Percentiles rank a stretch among this genome's conserved stretches.
Conservation (phyloP, 495 filamentous ascomycete species). For the Penicillium maclennaniae region DNA sequence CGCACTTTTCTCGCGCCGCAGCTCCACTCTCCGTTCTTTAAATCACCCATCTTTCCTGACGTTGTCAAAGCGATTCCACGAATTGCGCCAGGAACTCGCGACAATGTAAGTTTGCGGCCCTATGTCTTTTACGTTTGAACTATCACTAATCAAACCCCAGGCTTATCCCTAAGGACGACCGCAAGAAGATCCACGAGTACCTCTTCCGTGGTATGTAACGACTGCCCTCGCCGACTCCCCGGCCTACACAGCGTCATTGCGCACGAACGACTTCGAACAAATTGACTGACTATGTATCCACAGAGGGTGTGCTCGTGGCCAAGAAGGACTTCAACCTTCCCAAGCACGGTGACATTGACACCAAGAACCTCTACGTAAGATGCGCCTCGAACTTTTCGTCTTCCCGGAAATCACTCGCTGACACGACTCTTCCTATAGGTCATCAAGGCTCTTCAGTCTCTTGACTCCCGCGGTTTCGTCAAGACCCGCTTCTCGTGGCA, state of each 20-base stretch:
- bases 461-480: constrained; percentile 94
- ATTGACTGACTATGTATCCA: constrained; percentile 18
- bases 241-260: constrained; percentile 1
- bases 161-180: constrained; percentile 99
- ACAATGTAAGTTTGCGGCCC: constrained; percentile 44
- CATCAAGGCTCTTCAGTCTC: constrained; percentile 96
- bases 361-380: constrained; percentile 84
- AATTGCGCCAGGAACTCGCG: constrained; percentile 57
- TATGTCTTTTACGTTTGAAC: background rate
- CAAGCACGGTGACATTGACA: constrained; percentile 92
- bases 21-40: constrained; percentile 44
- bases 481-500: constrained; percentile 99
- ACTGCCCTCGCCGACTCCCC: constrained; percentile 11
- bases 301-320: constrained; percentile 97
- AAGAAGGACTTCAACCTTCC: constrained; percentile 97
- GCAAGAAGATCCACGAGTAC: constrained; percentile 99
- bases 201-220: constrained; percentile 83
- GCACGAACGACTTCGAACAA: constrained; percentile 1
- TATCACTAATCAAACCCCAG: constrained; percentile 40
- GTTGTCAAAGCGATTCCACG: constrained; percentile 58
- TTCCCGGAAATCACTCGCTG: background rate
- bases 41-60: constrained; percentile 37
- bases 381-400: constrained; percentile 21
- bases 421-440: constrained; percentile 47
- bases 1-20: constrained; percentile 40